Conservation (phyloP, 495 filamentous ascomycete species). For the Xylaria grammica region DNA sequence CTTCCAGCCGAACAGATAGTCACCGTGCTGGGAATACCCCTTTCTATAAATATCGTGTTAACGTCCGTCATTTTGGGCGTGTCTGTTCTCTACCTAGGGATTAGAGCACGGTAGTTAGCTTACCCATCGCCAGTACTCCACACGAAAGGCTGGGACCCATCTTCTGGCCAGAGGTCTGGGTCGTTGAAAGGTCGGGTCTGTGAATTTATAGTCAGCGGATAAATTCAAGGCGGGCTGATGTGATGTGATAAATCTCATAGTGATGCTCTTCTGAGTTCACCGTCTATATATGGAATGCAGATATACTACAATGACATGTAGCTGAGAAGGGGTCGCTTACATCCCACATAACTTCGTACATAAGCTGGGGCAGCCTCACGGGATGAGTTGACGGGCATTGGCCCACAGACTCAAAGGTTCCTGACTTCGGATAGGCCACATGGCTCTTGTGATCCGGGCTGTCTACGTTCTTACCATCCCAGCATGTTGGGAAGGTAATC, state of each 20-base stretch:
- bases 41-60: conserved; percentile 20
- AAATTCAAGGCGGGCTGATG: not conserved
- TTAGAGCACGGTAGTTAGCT: conserved; percentile 20
- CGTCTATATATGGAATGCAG: conserved; percentile 29
- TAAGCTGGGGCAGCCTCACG: conserved; percentile 44
- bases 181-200: conserved; percentile 47
- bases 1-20: conserved; percentile 42
- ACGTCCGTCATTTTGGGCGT: not conserved
- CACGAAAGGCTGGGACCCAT: conserved; percentile 50
- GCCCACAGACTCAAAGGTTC: conserved; percentile 37
- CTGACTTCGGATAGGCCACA: conserved; percentile 40
- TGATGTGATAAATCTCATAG: not conserved
- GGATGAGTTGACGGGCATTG: conserved; percentile 43
- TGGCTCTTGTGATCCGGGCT: conserved; percentile 46
- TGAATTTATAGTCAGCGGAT: conserved; percentile 3
- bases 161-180: conserved; percentile 44
- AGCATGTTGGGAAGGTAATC: conserved; percentile 49
- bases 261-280: no score
- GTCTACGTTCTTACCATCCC: conserved; percentile 48
- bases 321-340: conserved; percentile 28
- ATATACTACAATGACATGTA: conserved; percentile 6
- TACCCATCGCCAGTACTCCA: conserved; percentile 49
- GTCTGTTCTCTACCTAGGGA: not conserved
- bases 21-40: conserved; percentile 44
- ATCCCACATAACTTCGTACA: conserved; percentile 51